These are phyloP conservation scores for Senna siamea DNA, from an alignment of 306 rosid species.

Conservation along the genomic window DNA sequence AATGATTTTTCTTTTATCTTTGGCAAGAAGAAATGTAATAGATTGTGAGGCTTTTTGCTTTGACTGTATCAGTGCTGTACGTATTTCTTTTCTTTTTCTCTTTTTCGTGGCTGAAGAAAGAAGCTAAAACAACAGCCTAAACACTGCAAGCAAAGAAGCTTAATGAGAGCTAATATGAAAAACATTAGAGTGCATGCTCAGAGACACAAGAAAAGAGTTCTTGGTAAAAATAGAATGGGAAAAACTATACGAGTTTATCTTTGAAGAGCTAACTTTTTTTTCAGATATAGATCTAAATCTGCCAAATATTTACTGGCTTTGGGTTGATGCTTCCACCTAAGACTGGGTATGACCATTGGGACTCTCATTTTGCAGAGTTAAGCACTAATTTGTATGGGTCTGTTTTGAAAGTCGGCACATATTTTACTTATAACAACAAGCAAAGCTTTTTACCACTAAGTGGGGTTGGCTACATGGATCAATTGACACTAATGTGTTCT, in stretches of 20 bases:
- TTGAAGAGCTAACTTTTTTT: not conserved
- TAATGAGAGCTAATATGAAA: not conserved
- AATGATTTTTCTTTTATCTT: no score
- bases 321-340: not conserved
- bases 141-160: no score
- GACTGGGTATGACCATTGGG: not conserved
- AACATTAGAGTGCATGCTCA: not conserved
- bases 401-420: constrained; percentile 5
- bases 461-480: no score
- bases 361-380: not conserved
- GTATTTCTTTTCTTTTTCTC: no score
- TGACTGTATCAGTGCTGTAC: not conserved
- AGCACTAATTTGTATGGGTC: not conserved
- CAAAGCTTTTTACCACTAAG: no score
- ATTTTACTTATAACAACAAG: no score
- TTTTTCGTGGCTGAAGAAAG: no score
- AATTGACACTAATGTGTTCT: no score
- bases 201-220: not conserved
- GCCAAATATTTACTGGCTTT: not conserved
- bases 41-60: not conserved
- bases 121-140: no score
- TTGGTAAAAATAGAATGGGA: constrained; percentile 10
- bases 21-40: not conserved
- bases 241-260: not conserved
- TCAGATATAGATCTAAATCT: not conserved